A percentile compares a stretch with the other conserved stretches of the same genome.
Conservation (phyloP, 169 alveolate species). For the Plasmodium knowlesi region DNA sequence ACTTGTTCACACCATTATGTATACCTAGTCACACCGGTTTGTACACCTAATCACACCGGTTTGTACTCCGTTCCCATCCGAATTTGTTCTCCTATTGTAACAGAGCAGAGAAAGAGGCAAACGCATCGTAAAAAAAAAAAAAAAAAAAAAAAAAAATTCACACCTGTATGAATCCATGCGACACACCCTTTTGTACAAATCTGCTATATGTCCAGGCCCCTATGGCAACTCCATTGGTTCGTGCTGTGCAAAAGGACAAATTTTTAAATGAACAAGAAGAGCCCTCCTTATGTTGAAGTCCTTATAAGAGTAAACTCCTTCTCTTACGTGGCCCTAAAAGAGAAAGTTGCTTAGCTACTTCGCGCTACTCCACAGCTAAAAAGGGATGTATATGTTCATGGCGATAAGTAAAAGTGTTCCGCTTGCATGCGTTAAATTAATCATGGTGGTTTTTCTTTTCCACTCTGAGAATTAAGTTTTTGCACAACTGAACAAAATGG, state of each 20-base stretch:
- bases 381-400: neutral
- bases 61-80: neutral
- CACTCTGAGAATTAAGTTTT: neutral
- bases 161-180: neutral
- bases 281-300: neutral
- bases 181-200: neutral
- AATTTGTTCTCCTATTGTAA: neutral
- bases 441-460: neutral
- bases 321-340: neutral
- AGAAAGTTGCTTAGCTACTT: neutral
- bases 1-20: neutral
- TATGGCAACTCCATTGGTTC: neutral
- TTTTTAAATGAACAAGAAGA: neutral
- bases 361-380: neutral
- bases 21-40: too few species aligned
- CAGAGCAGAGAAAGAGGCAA: neutral
- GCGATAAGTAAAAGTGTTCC: neutral
- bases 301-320: neutral
- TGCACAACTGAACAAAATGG: neutral
- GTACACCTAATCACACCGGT: neutral
- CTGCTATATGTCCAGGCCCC: neutral
- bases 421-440: neutral
- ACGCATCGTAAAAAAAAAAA: neutral
- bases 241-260: neutral
- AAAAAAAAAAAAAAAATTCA: too few species aligned